These are phyloP conservation scores for Cynara cardunculus DNA, from an alignment of 129 eudicot species.

Conservation along the genomic window DNA sequence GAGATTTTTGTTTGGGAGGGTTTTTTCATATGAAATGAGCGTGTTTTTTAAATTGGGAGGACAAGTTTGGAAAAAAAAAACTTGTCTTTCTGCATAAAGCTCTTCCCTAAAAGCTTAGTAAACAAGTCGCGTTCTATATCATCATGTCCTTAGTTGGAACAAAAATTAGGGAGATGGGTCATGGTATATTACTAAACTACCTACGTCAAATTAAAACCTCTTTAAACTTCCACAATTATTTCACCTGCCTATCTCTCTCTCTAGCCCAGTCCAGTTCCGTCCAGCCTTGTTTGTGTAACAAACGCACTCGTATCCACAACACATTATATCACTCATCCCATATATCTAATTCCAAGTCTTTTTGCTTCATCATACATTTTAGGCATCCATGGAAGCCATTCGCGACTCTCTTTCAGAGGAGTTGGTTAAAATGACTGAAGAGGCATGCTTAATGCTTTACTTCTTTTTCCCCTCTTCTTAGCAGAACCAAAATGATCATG, in stretches of 20 bases:
- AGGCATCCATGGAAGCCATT: slow-evolving; percentile 89
- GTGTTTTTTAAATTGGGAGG: no score
- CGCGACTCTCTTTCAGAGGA: slow-evolving; percentile 95
- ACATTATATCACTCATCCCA: not conserved
- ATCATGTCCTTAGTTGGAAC: no score
- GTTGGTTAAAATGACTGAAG: slow-evolving; percentile 88
- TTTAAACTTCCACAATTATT: not conserved
- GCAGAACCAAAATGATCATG: not conserved
- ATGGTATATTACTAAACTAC: not conserved
- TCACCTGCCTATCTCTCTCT: no score
- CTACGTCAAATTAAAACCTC: not conserved
- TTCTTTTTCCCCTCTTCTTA: slow-evolving; percentile 1
- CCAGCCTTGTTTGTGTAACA: not conserved
- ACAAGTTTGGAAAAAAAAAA: no score
- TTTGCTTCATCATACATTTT: slow-evolving; percentile 18
- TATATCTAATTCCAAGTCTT: not conserved
- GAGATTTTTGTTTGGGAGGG: no score
- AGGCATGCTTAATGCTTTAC: slow-evolving; percentile 35
- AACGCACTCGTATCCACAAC: not conserved
- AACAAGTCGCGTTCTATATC: no score
- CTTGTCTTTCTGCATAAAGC: no score
- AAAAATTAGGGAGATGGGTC: not conserved
- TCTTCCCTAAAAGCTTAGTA: no score
- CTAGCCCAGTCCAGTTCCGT: no score
- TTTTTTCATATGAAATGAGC: no score